Conservation (phyloP, 495 filamentous ascomycete genomes). For the Aspergillus saccharolyticus region DNA sequence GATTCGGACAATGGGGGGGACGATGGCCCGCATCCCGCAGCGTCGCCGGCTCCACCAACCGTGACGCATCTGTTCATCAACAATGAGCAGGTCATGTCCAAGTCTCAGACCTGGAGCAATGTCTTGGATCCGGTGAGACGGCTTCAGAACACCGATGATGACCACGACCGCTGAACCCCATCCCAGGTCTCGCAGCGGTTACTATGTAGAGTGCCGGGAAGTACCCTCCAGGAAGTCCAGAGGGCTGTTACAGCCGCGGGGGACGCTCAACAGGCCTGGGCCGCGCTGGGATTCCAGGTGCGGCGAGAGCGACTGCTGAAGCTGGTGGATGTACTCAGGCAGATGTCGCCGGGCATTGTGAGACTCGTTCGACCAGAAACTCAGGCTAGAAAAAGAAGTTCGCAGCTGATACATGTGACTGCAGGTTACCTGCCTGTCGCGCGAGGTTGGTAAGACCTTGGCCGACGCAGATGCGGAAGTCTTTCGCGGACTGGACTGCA, state of each 20-base stretch:
- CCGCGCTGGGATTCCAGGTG: constrained; percentile 14
- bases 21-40: neutral
- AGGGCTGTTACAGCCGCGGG: constrained; percentile 21
- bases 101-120: constrained; percentile 21
- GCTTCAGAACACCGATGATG: neutral
- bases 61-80: constrained; percentile 24
- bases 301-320: constrained; percentile 22
- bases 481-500: constrained; percentile 23
- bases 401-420: neutral
- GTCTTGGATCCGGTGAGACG: constrained; percentile 22
- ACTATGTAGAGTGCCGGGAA: constrained; percentile 19
- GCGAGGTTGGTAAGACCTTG: constrained; percentile 26
- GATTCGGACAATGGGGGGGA: constrained; percentile 1
- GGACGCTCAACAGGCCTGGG: constrained; percentile 22
- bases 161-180: neutral
- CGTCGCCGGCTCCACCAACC: constrained; percentile 2
- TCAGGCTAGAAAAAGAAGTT: neutral
- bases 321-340: constrained; percentile 18
- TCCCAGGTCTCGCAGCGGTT: constrained; percentile 20
- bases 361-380: neutral
- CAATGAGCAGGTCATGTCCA: constrained; percentile 21
- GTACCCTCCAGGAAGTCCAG: constrained; percentile 22
- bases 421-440: constrained; percentile 14
- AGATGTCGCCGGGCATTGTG: constrained; percentile 23
- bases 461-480: constrained; percentile 28